Evolutionary conservation across 306 rosid species (phyloP), one percentile per base, ranked within the genome.

Genomic region (Elaeagnus macrophylla): DNA sequence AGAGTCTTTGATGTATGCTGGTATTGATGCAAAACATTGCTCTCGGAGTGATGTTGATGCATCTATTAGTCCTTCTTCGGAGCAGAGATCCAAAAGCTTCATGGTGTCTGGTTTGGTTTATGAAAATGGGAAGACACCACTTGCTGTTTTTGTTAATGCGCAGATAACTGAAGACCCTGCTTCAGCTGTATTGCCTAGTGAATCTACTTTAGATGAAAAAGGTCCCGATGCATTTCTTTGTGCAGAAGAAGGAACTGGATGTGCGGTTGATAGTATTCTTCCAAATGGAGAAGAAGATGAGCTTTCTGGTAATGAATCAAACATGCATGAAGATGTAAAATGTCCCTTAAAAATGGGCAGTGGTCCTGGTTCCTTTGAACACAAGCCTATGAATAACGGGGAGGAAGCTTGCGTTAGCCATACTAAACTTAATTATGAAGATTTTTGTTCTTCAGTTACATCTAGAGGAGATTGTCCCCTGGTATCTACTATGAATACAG

Each of bases 231-330:
- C 39, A 14, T 12, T 53, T 8, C 35, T 45, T 53, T 39, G n/a
- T 68, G 18, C 65, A 48, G 53, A 44, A 16, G 68, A 61, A 32
- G 62, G 69, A 49, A 45, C 51, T 45, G 40, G 56, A 25, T 72
- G 60, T 60, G 59, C 54, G 47, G 43, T 56, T 48, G 70, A 58
- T 8, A 51, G 65, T 32, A 45, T 36, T 57, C 17, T 51, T 62
- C 55, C 13, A 38, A 66, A 63, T 37, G 69, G 39, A 19, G 44
- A 54, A 14, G 53, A 59, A 25, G 58, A 48, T 16, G 62, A 2
- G 32, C 2, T 51, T 20, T 53, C 71, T 54, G 60, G 47, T 41
- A 48, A 32, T 35, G 48, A 56, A 17, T 72, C 67, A 44, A 55
- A 71, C 35, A 36, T 50, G 59, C 50, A 47, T 17, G 71, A 41